Evolutionary conservation across 495 filamentous ascomycete genomes (phyloP), one percentile per base, ranked within the genome.

Genomic region (Hypoxylon lienhwacheense): DNA sequence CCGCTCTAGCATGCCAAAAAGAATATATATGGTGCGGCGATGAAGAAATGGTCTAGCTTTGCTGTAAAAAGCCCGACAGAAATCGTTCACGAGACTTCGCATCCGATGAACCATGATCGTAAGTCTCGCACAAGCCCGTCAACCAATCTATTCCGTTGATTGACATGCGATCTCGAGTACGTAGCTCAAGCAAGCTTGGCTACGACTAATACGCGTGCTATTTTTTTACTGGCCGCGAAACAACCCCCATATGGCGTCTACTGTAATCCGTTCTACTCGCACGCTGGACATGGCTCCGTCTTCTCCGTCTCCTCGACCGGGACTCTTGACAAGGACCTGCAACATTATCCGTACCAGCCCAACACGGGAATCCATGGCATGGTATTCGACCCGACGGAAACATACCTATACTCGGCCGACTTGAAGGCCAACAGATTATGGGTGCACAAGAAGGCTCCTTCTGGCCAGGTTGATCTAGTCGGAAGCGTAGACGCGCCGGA

Each of bases 11-110:
- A 93, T 66, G 74, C 79, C 47, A 87, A 85, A 69, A 90, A 89
- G 70, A 84, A 87, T 68, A 85, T 93, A 56, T 93, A 91, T 70
- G 89, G 89, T 59, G 84, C 88, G 4, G 85, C 87, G 51, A 90
- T 91, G 88, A 93, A 93, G 74, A 89, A 88, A 69, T 93, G 86
- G 86, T 86, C 85, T 46, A 89, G 85, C 68, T 89, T 87, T 64
- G 73, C 81, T 31, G 87, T 93, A 51, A 78, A 84, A 61, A 85
- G 80, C 64, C 85, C 88, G n/a, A 86, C 81, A 3, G 83, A 90
- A 32, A 91, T 93, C 57, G 72, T 85, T 40, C 88, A 91, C 54
- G 79, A 85, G 66, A 81, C 76, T 16, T 91, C 87, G 4, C 82
- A 88, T 67, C 79, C 83, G 11, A 86, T 93, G 55, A 65, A 81